These are phyloP conservation scores for Rhodocollybia butyracea DNA, from an alignment of 768 basidiomycete species.

Conservation along the genomic window DNA sequence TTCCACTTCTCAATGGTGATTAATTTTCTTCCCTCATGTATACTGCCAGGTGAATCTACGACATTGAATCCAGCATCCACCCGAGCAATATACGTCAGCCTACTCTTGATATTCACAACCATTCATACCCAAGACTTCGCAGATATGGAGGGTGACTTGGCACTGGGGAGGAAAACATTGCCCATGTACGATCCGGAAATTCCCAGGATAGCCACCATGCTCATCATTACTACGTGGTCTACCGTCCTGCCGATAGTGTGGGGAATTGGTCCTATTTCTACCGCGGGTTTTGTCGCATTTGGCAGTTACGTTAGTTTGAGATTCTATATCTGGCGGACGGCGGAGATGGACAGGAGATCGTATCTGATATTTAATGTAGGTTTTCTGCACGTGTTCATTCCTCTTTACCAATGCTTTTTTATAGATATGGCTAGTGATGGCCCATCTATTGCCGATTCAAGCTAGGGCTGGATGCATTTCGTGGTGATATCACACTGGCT, in stretches of 20 bases:
- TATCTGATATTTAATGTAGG: slow-evolving; percentile 6
- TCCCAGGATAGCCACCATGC: slow-evolving; percentile 8
- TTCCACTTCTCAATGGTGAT: not conserved
- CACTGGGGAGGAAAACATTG: slow-evolving; percentile 17
- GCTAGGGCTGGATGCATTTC: not conserved
- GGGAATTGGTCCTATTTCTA: not conserved
- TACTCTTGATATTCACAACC: slow-evolving; percentile 19
- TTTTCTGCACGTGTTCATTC: not conserved
- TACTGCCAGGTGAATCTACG: not conserved
- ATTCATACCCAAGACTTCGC: slow-evolving; percentile 24
- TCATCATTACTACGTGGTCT: slow-evolving; percentile 12
- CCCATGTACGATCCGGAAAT: slow-evolving; percentile 15
- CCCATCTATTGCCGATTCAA: not conserved
- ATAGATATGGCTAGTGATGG: slow-evolving; percentile 6
- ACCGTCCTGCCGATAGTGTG: slow-evolving; percentile 1
- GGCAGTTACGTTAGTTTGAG: slow-evolving; percentile 1
- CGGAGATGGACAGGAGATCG: slow-evolving; percentile 3
- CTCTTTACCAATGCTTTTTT: not conserved
- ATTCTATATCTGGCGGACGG: not conserved
- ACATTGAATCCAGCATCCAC: not conserved
- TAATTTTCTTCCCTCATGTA: not conserved
- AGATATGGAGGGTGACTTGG: slow-evolving; percentile 18
- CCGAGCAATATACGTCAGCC: slow-evolving; percentile 9
- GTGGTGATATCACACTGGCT: too few relatives aligned
- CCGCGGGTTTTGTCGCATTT: not conserved